Evolutionary conservation across 2,329 filamentous ascomycete genomes (phyloP).

Genomic region (Arthrobotrys pseudoclavata): DNA sequence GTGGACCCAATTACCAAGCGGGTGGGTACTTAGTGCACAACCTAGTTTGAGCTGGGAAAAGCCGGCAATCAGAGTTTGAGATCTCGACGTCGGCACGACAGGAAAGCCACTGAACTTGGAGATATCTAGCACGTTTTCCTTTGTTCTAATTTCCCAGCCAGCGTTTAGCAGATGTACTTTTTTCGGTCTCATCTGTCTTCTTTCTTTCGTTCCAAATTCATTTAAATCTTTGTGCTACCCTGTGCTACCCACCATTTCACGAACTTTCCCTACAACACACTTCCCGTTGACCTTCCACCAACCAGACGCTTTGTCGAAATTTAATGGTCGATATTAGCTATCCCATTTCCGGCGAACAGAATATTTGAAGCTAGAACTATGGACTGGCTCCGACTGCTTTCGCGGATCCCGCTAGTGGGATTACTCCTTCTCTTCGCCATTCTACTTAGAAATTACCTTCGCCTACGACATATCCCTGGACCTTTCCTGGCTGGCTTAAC

Average conservation of each 20-base stretch:
- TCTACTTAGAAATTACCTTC: slow-evolving; percentile 68
- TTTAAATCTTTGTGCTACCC: slow-evolving; percentile 25
- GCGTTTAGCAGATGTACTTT: background rate
- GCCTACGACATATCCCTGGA: slow-evolving; percentile 79
- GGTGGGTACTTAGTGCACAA: slow-evolving; percentile 33
- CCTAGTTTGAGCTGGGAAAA: slow-evolving; percentile 16
- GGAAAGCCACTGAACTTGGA: slow-evolving; percentile 25
- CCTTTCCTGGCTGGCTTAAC: slow-evolving; percentile 77
- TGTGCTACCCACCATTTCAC: slow-evolving; percentile 16
- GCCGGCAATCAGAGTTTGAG: slow-evolving; percentile 11
- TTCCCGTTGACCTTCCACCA: background rate
- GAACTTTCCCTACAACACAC: background rate
- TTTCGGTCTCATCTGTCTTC: background rate
- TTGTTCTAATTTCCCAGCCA: background rate
- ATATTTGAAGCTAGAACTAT: background rate
- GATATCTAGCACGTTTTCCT: slow-evolving; percentile 6
- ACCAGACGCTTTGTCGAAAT: background rate
- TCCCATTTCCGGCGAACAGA: background rate
- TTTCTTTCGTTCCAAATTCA: background rate
- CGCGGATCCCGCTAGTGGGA: slow-evolving; percentile 11
- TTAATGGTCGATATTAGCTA: background rate
- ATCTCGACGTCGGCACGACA: slow-evolving; percentile 3
- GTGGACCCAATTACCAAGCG: slow-evolving; percentile 48
- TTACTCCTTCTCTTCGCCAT: slow-evolving; percentile 13
- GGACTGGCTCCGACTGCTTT: slow-evolving; percentile 30